Evolutionary conservation across 306 rosid species (phyloP), one percentile per base, ranked within the genome.

Genomic region (Prunus dulcis): DNA sequence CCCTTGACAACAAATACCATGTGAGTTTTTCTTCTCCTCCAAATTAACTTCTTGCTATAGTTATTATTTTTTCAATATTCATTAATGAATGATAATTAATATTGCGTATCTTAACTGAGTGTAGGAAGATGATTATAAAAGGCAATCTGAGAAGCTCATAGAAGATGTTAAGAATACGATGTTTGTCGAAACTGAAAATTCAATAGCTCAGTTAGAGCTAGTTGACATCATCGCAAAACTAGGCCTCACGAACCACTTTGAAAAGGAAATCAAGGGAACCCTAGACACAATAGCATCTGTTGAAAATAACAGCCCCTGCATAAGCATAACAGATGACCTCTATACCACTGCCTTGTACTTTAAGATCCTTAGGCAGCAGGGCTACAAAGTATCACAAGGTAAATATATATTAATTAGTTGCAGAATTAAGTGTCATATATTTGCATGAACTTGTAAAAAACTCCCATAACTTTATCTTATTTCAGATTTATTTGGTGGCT

Each of bases 361-460:
- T 69, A 88, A 76, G 77, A 84, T 88, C 46, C 80, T 87, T 19
- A 78, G 93, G 76, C 84, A 83, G 12, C 86, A 85, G 41, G 89
- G 91, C 20, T 82, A 80, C 53, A 5, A 79, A 30, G 84, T 88
- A 68, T 78, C 83, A 52, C 84, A 84, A 10, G 89, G 95, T 90
- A 82, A 9, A 12, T 47, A 38, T 28, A 32, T 10, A 58, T 58
- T 58, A 23, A 58, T 58, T 58, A 23, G 1, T 22, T 23, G 22
- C 8, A 18, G 5, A 18, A 4, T 52, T 52, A 52, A 52, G 19
- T 4, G 1, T 3, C 14, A 3, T 38, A 38, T 38, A 38, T 38
- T 38, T 38, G 43, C 43, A 6, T 38, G 20, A 6, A 52, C 22
- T 55, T 55, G 9, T n/a, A 55, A 25, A 27, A 5, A 34, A 14